Base-by-base conservation (phyloP, 305 asterid species). In the Striga hermonthica region DNA sequence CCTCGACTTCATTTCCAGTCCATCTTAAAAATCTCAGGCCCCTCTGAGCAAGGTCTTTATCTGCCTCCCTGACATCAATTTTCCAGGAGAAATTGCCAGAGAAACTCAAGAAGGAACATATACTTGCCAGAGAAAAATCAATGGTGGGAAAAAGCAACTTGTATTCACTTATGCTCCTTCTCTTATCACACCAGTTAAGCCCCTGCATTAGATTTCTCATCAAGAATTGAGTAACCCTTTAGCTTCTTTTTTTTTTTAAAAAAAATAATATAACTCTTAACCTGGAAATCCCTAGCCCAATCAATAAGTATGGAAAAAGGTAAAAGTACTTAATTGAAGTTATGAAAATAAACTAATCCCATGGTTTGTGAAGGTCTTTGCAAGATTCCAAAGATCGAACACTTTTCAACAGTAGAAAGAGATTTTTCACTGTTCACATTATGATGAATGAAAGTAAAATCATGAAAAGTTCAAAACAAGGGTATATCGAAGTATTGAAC, bases 131-230 rank as follows among this genome's bases (percentile, higher is more conserved):
- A 57, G 98, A 92, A 77, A 92, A 89, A 81, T 92, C 96, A 75
- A 92, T 78, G 59, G 91, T 91, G 16, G 98, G 98, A 73, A 92
- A 92, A 38, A 87, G 76, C 44, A 71, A 73, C 74, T 67, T 82
- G 70, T 89, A 92, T 72, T 92, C 97, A 11, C 79, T 80, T 72
- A 86, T 59, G 80, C 88, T 85, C 81, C 97, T 83, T 73, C 98
- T 87, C 84, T 86, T 89, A 72, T 92, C 96, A 66, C 97, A 92
- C 96, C 98, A 92, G 72, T 89, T 84, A 66, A 92, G 87, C 57
- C 97, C 97, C 97, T 92, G 87, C 86, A 78, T 8, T 22, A 50
- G 35, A 54, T 54, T 22, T 22, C 40, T 66, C 41, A 22, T 67
- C 54, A 63, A 39, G 22, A 58, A 36, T 31, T 28, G 34, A 10